phyloP scores from a whole-genome alignment of 1,284 basidiomycete genomes.

The Ustilago shanxiensis region DNA sequence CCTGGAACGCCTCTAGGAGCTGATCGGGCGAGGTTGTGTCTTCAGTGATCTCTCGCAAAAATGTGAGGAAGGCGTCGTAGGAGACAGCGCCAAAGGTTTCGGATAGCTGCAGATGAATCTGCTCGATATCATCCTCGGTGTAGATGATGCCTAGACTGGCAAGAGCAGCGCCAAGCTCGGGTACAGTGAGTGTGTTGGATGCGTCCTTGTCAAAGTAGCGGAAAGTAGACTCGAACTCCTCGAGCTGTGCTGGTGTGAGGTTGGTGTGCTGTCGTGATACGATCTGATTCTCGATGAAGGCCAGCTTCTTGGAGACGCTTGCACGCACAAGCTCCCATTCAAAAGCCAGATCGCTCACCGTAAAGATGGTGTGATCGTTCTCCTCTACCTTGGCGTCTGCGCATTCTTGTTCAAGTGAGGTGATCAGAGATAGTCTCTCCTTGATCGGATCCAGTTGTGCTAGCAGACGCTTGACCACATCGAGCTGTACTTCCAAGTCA shows the following conservation, averaged over 20 bases:
- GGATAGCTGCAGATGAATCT: constrained; percentile 85
- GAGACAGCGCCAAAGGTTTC: constrained; percentile 88
- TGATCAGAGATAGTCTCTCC: constrained; percentile 37
- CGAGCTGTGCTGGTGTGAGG: constrained; percentile 92
- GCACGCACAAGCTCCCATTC: constrained; percentile 87
- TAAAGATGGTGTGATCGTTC: constrained; percentile 94
- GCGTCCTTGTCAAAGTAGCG: constrained; percentile 96
- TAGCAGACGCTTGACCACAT: constrained; percentile 48
- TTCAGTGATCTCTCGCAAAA: constrained; percentile 88
- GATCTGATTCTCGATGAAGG: constrained; percentile 97
- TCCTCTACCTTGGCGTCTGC: constrained; percentile 93
- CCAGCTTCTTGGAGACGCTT: constrained; percentile 87
- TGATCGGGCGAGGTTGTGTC: constrained; percentile 94
- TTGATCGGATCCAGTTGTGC: constrained; percentile 48
- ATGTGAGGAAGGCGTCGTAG: constrained; percentile 94
- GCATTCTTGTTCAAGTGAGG: constrained; percentile 75
- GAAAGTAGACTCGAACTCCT: constrained; percentile 97
- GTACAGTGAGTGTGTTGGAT: constrained; percentile 84
- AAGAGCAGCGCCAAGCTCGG: constrained; percentile 91
- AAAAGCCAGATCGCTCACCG: constrained; percentile 88
- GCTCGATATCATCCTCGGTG: constrained; percentile 85
- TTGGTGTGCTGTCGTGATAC: constrained; percentile 91
- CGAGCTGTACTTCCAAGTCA: constrained; percentile 55
- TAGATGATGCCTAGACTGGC: constrained; percentile 95
- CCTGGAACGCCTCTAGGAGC: constrained; percentile 91